Percentiles rank a stretch among this genome's conserved stretches.
These are phyloP conservation scores for Nakazawaea molendinolei DNA, from an alignment of 805 yeast species.

Conservation along the genomic window DNA sequence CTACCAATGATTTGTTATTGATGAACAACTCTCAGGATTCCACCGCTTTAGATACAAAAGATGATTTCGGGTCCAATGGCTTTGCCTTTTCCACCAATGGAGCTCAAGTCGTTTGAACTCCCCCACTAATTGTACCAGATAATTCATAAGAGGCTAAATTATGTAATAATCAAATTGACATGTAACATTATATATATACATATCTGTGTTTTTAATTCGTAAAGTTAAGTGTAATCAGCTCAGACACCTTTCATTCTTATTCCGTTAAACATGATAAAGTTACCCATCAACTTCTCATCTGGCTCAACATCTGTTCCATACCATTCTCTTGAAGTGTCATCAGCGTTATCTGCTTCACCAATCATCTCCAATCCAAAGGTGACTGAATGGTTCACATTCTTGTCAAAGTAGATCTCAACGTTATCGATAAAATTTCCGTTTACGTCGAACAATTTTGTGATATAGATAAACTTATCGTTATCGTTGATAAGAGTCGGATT, in stretches of 20 bases:
- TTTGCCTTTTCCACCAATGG: conserved; percentile 6
- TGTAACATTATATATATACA: conserved; percentile 1
- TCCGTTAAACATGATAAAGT: conserved; percentile 9
- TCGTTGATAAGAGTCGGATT: background rate
- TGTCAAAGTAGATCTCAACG: conserved; percentile 1
- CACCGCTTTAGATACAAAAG: conserved; percentile 3
- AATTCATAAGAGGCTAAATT: too few relatives aligned
- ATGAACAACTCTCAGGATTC: background rate
- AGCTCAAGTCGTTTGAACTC: conserved; percentile 3
- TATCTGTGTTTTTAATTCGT: background rate
- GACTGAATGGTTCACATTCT: background rate
- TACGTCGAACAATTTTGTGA: conserved; percentile 7
- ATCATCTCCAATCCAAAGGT: conserved; percentile 7
- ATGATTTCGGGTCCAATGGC: conserved; percentile 2
- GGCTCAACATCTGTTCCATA: conserved; percentile 4
- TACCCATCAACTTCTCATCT: conserved; percentile 5
- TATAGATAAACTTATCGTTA: conserved; percentile 4
- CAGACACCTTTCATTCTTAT: background rate
- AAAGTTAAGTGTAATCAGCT: background rate
- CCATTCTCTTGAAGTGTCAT: conserved; percentile 8
- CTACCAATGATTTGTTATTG: too few relatives aligned
- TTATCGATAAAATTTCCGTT: conserved; percentile 9
- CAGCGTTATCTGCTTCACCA: background rate
- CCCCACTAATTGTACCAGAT: too few relatives aligned
- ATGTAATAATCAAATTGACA: background rate